These are phyloP conservation scores for Paraphoma chrysanthemicola DNA, from an alignment of 2,329 filamentous ascomycete genomes.

Conservation along the genomic window DNA sequence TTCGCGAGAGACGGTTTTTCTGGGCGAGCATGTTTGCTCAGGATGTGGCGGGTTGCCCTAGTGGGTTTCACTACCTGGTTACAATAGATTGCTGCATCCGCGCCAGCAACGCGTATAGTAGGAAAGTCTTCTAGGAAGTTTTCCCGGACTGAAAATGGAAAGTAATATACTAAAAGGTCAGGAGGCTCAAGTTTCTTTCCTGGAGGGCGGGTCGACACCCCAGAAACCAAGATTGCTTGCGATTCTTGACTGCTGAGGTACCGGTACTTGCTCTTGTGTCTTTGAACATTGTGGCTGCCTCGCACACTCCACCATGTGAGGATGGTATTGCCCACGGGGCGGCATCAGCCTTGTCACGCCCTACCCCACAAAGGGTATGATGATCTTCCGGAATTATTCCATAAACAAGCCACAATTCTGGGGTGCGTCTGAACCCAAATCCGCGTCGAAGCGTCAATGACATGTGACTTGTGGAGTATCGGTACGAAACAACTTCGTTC, in stretches of 20 bases:
- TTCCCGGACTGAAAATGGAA: constrained; percentile 23
- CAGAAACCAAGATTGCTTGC: constrained; percentile 11
- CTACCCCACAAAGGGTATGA: background rate
- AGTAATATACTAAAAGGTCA: constrained; percentile 27
- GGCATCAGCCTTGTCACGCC: background rate
- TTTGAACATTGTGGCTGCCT: background rate
- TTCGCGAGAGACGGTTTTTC: background rate
- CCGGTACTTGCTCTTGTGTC: background rate
- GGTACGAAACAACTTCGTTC: constrained; percentile 5
- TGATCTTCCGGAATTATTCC: background rate
- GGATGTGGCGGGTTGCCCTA: constrained; percentile 6
- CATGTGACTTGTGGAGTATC: constrained; percentile 14
- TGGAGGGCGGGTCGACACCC: constrained; percentile 5
- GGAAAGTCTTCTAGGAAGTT: constrained; percentile 30
- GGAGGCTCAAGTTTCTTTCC: constrained; percentile 24
- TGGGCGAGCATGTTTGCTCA: constrained; percentile 2
- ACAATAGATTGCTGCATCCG: constrained; percentile 23
- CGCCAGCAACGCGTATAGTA: constrained; percentile 15
- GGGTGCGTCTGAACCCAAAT: background rate
- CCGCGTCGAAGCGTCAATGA: constrained; percentile 1
- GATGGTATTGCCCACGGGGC: background rate
- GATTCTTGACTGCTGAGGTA: constrained; percentile 2
- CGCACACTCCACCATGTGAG: background rate
- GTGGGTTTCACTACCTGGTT: constrained; percentile 27
- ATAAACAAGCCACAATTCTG: background rate